Evolutionary conservation across 768 basidiomycete species (phyloP).

Genomic region (Rhizopogon roseolus): DNA sequence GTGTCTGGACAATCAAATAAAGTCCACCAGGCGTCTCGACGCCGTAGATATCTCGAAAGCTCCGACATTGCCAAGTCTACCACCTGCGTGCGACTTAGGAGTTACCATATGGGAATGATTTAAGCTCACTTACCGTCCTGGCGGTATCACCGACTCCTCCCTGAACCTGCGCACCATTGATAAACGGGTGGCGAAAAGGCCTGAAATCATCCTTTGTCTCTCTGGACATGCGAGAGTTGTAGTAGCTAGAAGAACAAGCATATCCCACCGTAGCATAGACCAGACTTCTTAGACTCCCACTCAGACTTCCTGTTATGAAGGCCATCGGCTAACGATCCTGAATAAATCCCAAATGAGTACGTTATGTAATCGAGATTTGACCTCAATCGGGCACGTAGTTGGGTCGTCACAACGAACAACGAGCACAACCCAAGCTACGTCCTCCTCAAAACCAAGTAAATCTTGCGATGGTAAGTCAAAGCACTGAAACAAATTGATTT

Average conservation of each 20-base stretch:
- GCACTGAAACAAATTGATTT: neutral
- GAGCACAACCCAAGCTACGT: neutral
- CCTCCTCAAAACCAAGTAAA: neutral
- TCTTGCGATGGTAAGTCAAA: constrained; percentile 18
- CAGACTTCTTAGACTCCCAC: neutral
- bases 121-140: constrained; percentile 35
- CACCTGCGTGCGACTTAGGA: constrained; percentile 26
- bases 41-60: constrained; percentile 39
- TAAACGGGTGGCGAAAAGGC: constrained; percentile 49
- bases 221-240: neutral
- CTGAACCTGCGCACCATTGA: constrained; percentile 37
- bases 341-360: neutral
- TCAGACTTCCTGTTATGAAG: neutral
- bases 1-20: constrained; percentile 17
- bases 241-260: no score
- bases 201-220: neutral
- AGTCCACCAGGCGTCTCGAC: constrained; percentile 38
- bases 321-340: neutral
- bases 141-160: constrained; percentile 48
- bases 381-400: neutral
- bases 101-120: no score
- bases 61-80: constrained; percentile 46
- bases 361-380: neutral
- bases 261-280: neutral
- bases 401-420: neutral